phyloP scores from a whole-genome alignment of 1,284 basidiomycete species.

The Ceratobasidium sp. region DNA sequence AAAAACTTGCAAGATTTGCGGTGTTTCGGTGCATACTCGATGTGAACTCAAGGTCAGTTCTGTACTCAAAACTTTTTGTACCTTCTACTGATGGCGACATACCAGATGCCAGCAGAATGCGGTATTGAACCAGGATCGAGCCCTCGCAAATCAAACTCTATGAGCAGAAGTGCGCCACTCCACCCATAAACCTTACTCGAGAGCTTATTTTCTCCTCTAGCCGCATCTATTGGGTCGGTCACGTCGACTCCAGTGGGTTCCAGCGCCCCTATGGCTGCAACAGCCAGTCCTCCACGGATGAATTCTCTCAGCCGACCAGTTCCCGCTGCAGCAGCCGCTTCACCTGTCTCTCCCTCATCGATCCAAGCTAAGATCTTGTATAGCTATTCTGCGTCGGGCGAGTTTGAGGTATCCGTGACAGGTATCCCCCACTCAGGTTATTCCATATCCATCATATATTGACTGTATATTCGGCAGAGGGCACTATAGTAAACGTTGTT shows the following conservation, averaged over 20 bases:
- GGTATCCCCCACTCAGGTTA: slow-evolving; percentile 59
- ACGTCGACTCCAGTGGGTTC: slow-evolving; percentile 5
- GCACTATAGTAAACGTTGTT: slow-evolving; percentile 66
- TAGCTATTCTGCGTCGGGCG: slow-evolving; percentile 74
- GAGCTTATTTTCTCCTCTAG: not conserved
- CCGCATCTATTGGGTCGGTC: slow-evolving; percentile 20
- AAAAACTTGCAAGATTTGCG: slow-evolving; percentile 81
- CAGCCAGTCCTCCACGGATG: slow-evolving; percentile 45
- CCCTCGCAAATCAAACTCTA: not conserved
- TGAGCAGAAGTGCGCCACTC: slow-evolving; percentile 1
- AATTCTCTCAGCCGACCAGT: slow-evolving; percentile 22
- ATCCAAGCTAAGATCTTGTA: slow-evolving; percentile 71
- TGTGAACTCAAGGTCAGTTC: slow-evolving; percentile 80
- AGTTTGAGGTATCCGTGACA: slow-evolving; percentile 74
- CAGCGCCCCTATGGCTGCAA: slow-evolving; percentile 12
- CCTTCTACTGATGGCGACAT: slow-evolving; percentile 24
- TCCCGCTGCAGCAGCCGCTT: not conserved
- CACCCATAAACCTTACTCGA: not conserved
- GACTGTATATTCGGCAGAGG: slow-evolving; percentile 60
- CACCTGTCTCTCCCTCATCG: slow-evolving; percentile 52
- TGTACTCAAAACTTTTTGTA: not conserved
- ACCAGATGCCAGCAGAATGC: slow-evolving; percentile 81
- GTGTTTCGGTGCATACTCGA: slow-evolving; percentile 81
- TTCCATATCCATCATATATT: slow-evolving; percentile 2
- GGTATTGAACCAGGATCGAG: slow-evolving; percentile 42